Conservation (phyloP, 345 rosid species). For the Lenwebbia sp. region DNA sequence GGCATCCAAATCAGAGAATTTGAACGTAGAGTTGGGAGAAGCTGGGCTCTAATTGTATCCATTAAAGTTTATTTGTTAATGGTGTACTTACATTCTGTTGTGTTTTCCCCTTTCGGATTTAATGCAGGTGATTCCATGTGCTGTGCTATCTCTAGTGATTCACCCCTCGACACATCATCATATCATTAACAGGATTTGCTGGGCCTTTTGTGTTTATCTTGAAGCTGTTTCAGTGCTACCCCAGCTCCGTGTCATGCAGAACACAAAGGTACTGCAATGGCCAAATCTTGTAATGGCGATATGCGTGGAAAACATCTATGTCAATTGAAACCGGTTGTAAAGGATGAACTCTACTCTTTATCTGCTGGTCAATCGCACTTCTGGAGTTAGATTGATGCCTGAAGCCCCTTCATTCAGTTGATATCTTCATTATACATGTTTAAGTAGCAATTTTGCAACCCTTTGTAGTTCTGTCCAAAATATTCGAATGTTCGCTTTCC, state of each 20-base stretch:
- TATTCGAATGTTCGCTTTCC: not conserved
- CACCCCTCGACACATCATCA: conserved; percentile 95
- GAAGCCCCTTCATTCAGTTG: not conserved
- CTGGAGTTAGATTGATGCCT: not conserved
- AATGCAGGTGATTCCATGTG: conserved; percentile 78
- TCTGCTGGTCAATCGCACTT: not conserved
- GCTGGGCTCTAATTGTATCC: not conserved
- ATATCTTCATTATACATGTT: not conserved
- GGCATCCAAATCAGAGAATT: not conserved
- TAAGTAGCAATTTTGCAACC: not conserved
- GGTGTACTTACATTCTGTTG: not conserved
- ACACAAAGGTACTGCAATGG: conserved; percentile 55
- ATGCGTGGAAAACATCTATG: not conserved
- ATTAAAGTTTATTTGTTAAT: not conserved
- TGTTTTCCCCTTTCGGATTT: not conserved
- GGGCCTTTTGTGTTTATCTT: conserved; percentile 94
- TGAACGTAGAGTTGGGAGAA: not conserved
- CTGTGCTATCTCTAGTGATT: conserved; percentile 50
- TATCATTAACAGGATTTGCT: conserved; percentile 59
- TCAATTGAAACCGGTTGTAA: not conserved
- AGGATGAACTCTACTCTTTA: not conserved
- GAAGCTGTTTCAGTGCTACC: conserved; percentile 97
- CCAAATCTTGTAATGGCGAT: not conserved
- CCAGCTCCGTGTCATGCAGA: conserved; percentile 96
- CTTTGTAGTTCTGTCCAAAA: not conserved